Evolutionary conservation across 331 rosid genomes (phyloP).

Genomic region (Erythrophleum ivorense): DNA sequence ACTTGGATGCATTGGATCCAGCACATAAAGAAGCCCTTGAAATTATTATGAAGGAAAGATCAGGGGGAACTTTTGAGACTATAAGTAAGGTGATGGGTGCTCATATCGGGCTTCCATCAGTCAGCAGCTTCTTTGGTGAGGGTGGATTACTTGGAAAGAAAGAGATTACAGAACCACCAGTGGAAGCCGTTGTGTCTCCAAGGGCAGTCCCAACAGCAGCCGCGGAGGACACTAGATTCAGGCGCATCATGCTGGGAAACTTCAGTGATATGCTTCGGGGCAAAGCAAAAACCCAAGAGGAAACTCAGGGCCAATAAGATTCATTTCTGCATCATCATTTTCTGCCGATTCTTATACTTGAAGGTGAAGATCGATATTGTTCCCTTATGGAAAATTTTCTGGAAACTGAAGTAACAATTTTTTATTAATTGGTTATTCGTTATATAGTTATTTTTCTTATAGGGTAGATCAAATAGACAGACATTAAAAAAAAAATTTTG

Average conservation of each 20-base stretch:
- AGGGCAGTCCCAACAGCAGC: slow-evolving; percentile 34
- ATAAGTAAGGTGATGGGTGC: slow-evolving; percentile 97
- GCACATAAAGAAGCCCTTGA: slow-evolving; percentile 99
- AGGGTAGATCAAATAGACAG: slow-evolving; percentile 8
- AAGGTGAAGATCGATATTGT: slow-evolving; percentile 31
- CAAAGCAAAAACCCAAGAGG: slow-evolving; percentile 75
- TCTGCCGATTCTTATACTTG: slow-evolving; percentile 22
- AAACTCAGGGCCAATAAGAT: slow-evolving; percentile 55
- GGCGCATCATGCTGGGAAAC: slow-evolving; percentile 89
- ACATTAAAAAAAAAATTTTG: not conserved
- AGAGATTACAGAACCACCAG: slow-evolving; percentile 54
- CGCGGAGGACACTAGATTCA: slow-evolving; percentile 83
- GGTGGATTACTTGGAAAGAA: slow-evolving; percentile 87
- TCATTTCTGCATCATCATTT: slow-evolving; percentile 21
- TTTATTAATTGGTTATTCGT: not conserved
- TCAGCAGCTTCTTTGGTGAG: slow-evolving; percentile 87
- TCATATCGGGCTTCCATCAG: slow-evolving; percentile 84
- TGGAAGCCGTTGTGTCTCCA: slow-evolving; percentile 60
- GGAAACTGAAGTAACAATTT: not conserved
- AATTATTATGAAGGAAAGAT: slow-evolving; percentile 91
- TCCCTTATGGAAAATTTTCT: not conserved
- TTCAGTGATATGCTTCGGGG: slow-evolving; percentile 90
- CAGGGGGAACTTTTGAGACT: slow-evolving; percentile 89
- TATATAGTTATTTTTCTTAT: slow-evolving; percentile 21
- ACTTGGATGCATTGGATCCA: slow-evolving; percentile 86